phyloP scores from a whole-genome alignment of 768 basidiomycete species.

The Coprinellus micaceus region DNA sequence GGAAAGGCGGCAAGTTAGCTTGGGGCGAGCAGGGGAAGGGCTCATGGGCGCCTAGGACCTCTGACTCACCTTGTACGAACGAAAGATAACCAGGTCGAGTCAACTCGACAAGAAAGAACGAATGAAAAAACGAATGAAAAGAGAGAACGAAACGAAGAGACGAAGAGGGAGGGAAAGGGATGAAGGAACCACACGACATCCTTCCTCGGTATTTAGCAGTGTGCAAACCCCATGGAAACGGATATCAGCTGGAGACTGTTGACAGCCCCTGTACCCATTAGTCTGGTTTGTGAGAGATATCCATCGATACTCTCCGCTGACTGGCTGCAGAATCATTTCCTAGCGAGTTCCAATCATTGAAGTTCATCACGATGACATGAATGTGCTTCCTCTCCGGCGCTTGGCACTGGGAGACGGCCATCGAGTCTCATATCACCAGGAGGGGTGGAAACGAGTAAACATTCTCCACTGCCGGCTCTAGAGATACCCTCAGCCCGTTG shows the following conservation, averaged over 20 bases:
- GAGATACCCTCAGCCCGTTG: too few relatives aligned
- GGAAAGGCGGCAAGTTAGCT: too few relatives aligned
- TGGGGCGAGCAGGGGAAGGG: too few relatives aligned
- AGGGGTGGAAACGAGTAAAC: too few relatives aligned
- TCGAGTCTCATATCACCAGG: too few relatives aligned
- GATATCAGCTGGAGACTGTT: conserved; percentile 16
- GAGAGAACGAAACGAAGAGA: conserved; percentile 27
- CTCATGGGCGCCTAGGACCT: conserved; percentile 3
- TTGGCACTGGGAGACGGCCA: too few relatives aligned
- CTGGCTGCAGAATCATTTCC: neutral
- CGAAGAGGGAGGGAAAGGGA: conserved; percentile 22
- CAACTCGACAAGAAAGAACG: conserved; percentile 58
- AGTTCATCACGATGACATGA: too few relatives aligned
- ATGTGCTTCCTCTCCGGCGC: too few relatives aligned
- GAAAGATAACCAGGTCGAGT: conserved; percentile 57
- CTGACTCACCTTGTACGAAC: conserved; percentile 47
- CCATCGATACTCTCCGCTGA: neutral
- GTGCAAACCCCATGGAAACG: conserved; percentile 35
- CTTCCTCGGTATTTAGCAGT: conserved; percentile 21
- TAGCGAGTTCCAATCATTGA: too few relatives aligned
- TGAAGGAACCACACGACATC: conserved; percentile 2
- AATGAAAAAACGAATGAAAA: conserved; percentile 36
- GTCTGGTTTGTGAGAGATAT: conserved; percentile 10
- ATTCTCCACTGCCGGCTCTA: too few relatives aligned
- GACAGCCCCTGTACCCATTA: conserved; percentile 3